Evolutionary conservation across 345 rosid species (phyloP), one percentile per base, ranked within the genome.

Genomic region (Hibiscus tridactylites): DNA sequence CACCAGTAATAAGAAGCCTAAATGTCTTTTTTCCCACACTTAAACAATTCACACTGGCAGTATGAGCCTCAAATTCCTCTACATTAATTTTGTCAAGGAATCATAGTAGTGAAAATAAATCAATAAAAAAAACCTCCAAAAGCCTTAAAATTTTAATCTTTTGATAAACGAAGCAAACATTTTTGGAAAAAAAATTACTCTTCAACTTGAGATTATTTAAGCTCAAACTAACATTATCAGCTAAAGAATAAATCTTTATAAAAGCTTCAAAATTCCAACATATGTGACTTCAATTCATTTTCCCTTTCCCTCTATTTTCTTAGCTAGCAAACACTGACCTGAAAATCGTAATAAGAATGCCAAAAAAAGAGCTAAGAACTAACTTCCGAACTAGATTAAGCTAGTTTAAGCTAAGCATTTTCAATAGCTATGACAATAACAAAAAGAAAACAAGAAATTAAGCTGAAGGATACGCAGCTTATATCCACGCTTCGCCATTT

Each of bases 1-100:
- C 92, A 4, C 99, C 99, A 0, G 93, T 92, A 44, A 92, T 74
- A 75, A 89, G 79, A 67, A 90, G 83, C 77, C 97, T 84, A 71
- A 89, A 81, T 2, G 86, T 83, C 85, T 92, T 95, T 78, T 88
- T 95, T 65, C 97, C 97, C 2, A 95, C 85, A 70, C 76, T 78
- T 24, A 95, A 73, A 78, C 99, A 95, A 77, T 89, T 92, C 53
- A 95, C 97, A 81, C 90, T 86, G 15, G 79, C 79, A 0, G 96
- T 83, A 85, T 95, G 99, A 6, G 99, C 99, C 81, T 85, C 89
- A 84, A 95, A 92, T 83, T 95, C 97, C 87, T 95, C 99, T 95
- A 74, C 61, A 77, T 65, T 73, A 79, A 78, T 79, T 61, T 79
- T 46, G 89, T 80, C 83, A 94, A 89, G 88, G 72, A 82, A 65